These are phyloP conservation scores for Paracamarosporium sp. DNA, from an alignment of 2,329 filamentous ascomycete genomes.

Conservation along the genomic window DNA sequence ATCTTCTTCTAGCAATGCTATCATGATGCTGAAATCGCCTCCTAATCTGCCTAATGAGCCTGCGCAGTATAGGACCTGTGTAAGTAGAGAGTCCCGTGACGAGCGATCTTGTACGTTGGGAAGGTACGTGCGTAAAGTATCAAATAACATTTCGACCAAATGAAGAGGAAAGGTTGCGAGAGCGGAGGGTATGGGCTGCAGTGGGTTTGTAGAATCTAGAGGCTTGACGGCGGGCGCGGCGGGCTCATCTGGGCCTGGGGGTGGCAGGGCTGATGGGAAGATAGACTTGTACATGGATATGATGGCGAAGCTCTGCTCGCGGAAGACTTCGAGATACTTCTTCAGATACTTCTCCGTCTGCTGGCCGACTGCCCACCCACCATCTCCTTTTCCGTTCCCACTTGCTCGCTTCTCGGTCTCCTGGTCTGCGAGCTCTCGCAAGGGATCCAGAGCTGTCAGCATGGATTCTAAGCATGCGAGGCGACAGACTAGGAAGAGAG, in stretches of 20 bases:
- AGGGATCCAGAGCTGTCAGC: slow-evolving; percentile 81
- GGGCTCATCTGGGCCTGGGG: slow-evolving; percentile 38
- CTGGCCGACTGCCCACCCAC: slow-evolving; percentile 73
- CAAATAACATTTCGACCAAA: slow-evolving; percentile 79
- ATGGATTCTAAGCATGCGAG: slow-evolving; percentile 80
- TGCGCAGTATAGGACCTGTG: slow-evolving; percentile 91
- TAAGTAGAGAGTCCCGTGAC: slow-evolving; percentile 84
- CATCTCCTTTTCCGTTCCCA: slow-evolving; percentile 48
- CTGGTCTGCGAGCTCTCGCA: slow-evolving; percentile 88
- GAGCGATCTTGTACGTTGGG: slow-evolving; percentile 81
- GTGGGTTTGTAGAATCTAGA: slow-evolving; percentile 34
- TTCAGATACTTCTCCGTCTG: slow-evolving; percentile 96
- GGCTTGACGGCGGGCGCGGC: slow-evolving; percentile 32
- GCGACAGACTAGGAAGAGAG: slow-evolving; percentile 86
- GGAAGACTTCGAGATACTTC: slow-evolving; percentile 94
- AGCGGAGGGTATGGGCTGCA: slow-evolving; percentile 72
- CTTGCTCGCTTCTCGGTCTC: slow-evolving; percentile 64
- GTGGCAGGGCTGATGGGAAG: slow-evolving; percentile 68
- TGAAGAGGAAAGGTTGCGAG: slow-evolving; percentile 85
- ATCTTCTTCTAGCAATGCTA: slow-evolving; percentile 67
- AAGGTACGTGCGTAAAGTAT: slow-evolving; percentile 77
- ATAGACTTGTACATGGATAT: slow-evolving; percentile 94
- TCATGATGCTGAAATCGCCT: slow-evolving; percentile 88
- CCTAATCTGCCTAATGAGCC: slow-evolving; percentile 88
- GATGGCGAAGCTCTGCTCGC: slow-evolving; percentile 95